These are phyloP conservation scores for Solanum verrucosum DNA, from an alignment of 257 asterid species.

Conservation along the genomic window DNA sequence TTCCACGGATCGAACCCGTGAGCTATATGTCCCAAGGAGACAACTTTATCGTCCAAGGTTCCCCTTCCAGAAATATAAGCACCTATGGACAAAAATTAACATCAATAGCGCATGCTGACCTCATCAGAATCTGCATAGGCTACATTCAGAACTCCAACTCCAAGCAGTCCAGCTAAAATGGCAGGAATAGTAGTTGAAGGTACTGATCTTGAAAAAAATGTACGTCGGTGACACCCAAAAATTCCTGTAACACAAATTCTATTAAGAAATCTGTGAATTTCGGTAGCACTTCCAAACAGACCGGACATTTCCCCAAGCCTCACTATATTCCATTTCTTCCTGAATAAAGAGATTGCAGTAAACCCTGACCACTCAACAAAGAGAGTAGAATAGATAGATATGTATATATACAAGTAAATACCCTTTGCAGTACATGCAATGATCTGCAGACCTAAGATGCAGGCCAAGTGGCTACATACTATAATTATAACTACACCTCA, in stretches of 20 bases:
- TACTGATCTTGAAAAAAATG: background rate
- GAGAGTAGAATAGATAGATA: background rate
- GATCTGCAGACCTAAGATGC: background rate
- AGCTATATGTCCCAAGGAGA: background rate
- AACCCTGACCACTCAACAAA: background rate
- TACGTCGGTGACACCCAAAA: slow-evolving; percentile 11
- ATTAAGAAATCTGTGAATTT: background rate
- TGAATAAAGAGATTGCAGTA: background rate
- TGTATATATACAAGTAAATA: background rate
- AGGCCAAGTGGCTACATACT: background rate
- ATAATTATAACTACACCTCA: background rate
- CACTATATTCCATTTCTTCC: background rate
- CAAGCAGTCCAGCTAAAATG: slow-evolving; percentile 63
- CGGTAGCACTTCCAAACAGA: background rate
- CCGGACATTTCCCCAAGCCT: background rate
- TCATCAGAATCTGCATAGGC: slow-evolving; percentile 62
- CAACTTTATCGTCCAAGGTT: background rate
- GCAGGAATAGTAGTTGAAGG: slow-evolving; percentile 21
- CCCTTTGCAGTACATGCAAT: background rate
- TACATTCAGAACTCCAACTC: slow-evolving; percentile 46
- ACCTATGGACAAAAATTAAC: background rate
- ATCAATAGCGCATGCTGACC: slow-evolving; percentile 26
- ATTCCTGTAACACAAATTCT: slow-evolving; percentile 24
- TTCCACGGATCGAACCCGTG: background rate
- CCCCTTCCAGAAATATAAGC: background rate